phyloP scores from a whole-genome alignment of 441 rosid species.

The Euphorbia corollata region DNA sequence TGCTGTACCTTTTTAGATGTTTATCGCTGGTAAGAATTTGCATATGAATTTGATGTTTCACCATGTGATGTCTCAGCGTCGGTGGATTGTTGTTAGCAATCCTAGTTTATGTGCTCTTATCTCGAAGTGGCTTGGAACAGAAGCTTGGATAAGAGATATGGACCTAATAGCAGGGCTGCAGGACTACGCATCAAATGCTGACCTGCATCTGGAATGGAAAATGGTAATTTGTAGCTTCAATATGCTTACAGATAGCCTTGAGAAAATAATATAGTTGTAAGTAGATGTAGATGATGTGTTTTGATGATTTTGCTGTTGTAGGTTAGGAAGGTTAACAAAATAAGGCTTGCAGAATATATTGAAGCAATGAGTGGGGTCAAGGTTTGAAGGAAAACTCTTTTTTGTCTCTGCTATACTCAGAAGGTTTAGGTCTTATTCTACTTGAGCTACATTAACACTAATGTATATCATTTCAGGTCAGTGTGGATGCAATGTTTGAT shows the following conservation, averaged over 20 bases:
- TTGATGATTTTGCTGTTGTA: conserved; percentile 19
- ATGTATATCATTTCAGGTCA: conserved; percentile 30
- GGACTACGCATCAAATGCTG: conserved; percentile 32
- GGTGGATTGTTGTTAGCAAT: conserved; percentile 33
- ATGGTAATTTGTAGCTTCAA: conserved; percentile 27
- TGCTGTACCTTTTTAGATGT: neutral
- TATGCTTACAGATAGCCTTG: conserved; percentile 16
- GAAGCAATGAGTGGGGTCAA: conserved; percentile 52
- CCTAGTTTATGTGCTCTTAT: conserved; percentile 28
- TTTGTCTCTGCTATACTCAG: neutral
- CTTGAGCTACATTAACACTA: conserved; percentile 9
- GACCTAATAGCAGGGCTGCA: conserved; percentile 45
- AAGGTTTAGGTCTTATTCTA: conserved; percentile 6
- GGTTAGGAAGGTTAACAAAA: conserved; percentile 46
- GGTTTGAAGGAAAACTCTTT: conserved; percentile 27
- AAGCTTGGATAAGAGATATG: conserved; percentile 35
- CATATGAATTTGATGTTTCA: conserved; percentile 10
- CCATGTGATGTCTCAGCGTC: conserved; percentile 24
- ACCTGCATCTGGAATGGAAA: conserved; percentile 41
- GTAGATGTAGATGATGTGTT: neutral
- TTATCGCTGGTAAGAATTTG: neutral
- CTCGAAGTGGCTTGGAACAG: conserved; percentile 32
- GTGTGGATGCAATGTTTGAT: conserved; percentile 48
- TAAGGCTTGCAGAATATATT: conserved; percentile 52
- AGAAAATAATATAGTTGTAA: conserved; percentile 9